phyloP scores from a whole-genome alignment of 768 basidiomycete species.

The Boletellus emodensis region DNA sequence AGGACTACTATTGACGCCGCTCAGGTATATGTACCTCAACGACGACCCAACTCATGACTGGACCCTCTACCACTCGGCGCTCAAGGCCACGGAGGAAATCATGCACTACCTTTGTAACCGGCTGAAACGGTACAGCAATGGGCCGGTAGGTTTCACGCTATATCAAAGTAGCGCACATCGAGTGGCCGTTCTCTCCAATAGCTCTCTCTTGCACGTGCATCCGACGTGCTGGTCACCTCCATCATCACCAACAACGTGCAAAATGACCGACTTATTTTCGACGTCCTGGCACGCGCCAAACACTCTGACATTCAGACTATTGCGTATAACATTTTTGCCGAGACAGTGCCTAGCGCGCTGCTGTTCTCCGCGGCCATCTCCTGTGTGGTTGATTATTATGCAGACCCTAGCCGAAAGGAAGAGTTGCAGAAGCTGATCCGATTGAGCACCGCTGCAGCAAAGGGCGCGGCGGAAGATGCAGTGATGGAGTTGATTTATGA shows the following conservation, averaged over 20 bases:
- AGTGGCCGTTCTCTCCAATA: neutral
- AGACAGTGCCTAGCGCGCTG: slow-evolving; percentile 52
- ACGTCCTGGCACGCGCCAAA: slow-evolving; percentile 7
- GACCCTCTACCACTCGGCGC: slow-evolving; percentile 28
- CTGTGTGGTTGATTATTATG: slow-evolving; percentile 58
- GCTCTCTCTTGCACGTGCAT: slow-evolving; percentile 20
- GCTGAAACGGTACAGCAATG: slow-evolving; percentile 16
- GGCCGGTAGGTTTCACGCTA: slow-evolving; percentile 15
- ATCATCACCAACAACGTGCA: slow-evolving; percentile 22
- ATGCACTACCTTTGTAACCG: slow-evolving; percentile 21
- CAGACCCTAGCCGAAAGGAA: slow-evolving; percentile 36
- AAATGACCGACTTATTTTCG: slow-evolving; percentile 19
- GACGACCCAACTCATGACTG: slow-evolving; percentile 30
- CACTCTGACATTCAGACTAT: slow-evolving; percentile 30
- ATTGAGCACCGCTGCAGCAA: slow-evolving; percentile 27
- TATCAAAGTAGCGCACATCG: neutral
- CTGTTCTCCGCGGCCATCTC: slow-evolving; percentile 54
- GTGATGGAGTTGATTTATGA: slow-evolving; percentile 44
- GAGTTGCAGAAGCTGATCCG: slow-evolving; percentile 37
- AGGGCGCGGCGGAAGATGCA: slow-evolving; percentile 22
- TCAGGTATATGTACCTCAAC: slow-evolving; percentile 38
- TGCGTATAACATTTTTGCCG: slow-evolving; percentile 49
- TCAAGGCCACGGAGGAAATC: slow-evolving; percentile 25
- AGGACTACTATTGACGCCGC: neutral
- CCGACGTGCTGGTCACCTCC: slow-evolving; percentile 18